A percentile compares a stretch with the other conserved stretches of the same genome.
phyloP scores from a whole-genome alignment of 208 protist genomes.

The Acanthamoeba sp. region DNA sequence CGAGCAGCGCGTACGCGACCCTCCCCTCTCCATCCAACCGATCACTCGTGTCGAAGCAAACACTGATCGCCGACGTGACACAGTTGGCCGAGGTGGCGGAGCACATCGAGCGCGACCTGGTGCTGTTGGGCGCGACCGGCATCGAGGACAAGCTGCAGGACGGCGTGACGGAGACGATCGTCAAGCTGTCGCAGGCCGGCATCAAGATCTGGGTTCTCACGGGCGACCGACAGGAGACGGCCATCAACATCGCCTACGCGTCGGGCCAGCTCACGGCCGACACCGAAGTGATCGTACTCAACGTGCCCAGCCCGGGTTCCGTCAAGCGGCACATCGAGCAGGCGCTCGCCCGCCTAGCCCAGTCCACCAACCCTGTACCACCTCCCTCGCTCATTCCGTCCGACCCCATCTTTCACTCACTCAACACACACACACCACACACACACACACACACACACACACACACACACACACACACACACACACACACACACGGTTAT shows the following conservation, averaged over 20 bases:
- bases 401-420: too few species aligned
- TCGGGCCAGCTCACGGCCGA: constrained; percentile 44
- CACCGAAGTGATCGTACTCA: constrained; percentile 39
- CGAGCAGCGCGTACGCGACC: constrained; percentile 68
- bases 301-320: neutral
- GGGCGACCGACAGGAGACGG: constrained; percentile 96
- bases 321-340: neutral
- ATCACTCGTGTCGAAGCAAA: too few species aligned
- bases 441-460: neutral
- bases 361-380: neutral
- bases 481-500: neutral
- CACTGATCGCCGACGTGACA: neutral
- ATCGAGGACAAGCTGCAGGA: constrained; percentile 98
- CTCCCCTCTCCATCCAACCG: constrained; percentile 70
- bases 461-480: neutral
- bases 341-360: too few species aligned
- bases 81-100: neutral
- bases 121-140: constrained; percentile 92
- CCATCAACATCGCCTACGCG: constrained; percentile 83
- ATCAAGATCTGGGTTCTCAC: constrained; percentile 97
- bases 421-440: neutral
- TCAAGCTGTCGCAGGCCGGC: constrained; percentile 85
- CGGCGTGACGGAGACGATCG: constrained; percentile 95
- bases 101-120: constrained; percentile 91
- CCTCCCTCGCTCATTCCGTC: neutral